Evolutionary conservation across 2,329 filamentous ascomycete genomes (phyloP), one percentile per base, ranked within the genome.

Genomic region (Verticillium isaacii): DNA sequence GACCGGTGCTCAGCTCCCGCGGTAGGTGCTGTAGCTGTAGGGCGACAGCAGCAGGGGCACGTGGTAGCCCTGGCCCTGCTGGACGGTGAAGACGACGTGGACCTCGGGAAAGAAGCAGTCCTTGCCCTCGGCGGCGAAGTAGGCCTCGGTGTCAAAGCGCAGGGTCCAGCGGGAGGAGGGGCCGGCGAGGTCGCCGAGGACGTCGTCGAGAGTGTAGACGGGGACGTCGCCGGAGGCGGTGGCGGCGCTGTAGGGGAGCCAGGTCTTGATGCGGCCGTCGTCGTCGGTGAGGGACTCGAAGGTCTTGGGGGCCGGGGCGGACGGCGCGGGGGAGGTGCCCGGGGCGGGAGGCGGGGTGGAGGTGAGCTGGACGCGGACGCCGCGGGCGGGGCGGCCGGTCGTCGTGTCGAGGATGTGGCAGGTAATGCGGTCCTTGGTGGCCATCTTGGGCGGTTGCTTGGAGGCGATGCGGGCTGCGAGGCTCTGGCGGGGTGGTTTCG

Each of bases 331-430:
- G 68, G 60, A 19, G 55, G 71, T 64, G 19, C 72, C 63, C 60
- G 71, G 60, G 56, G 72, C 64, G 14, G 72, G 63, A 62, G 70
- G 62, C 52, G 62, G 68, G 58, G 72, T 74, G 6, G 82, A 82
- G 57, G 86, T 78, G 25, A 93, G 85, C 60, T 83, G 86, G 62
- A 93, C 90, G 66, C 82, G 81, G 69, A 95, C 85, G 65, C 81
- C 80, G 61, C 81, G 75, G 17, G 86, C 91, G 25, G 91, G 91
- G 62, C 82, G 83, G 70, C 91, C 91, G 64, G 84, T 78, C n/a
- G 87, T 85, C 12, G 91, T 94, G 81, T 95, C 90, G 73, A 95
- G 90, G 75, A 93, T 85, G 80, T 95, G 91, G 80, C 91, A 94
- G 74, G 91, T 94, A 71, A 95, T 94, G 71, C 85, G 86, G 71